phyloP scores from a whole-genome alignment of 768 basidiomycete species.

The Cytidiella melzeri region DNA sequence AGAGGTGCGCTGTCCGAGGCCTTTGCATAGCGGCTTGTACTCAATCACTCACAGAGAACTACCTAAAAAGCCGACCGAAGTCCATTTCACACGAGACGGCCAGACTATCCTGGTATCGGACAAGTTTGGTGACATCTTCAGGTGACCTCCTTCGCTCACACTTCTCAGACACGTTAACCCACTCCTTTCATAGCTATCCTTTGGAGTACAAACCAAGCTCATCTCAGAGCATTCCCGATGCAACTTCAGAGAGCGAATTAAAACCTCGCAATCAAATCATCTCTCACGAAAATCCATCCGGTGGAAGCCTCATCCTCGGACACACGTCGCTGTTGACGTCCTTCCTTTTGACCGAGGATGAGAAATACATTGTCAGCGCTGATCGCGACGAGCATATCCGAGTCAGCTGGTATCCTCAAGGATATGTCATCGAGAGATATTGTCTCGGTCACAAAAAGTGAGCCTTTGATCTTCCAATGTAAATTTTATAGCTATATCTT shows the following conservation, averaged over 20 bases:
- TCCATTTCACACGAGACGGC: constrained; percentile 56
- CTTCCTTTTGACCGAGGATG: constrained; percentile 61
- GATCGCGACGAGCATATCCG: constrained; percentile 96
- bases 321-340: constrained; percentile 83
- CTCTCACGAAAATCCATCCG: constrained; percentile 66
- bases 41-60: constrained; percentile 49
- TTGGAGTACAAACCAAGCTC: constrained; percentile 32
- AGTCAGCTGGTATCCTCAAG: constrained; percentile 83
- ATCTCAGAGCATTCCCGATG: constrained; percentile 8
- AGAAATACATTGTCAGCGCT: constrained; percentile 75
- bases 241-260: background rate
- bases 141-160: constrained; percentile 36
- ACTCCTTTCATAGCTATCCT: constrained; percentile 48
- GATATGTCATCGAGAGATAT: constrained; percentile 80
- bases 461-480: constrained; percentile 18
- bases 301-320: constrained; percentile 70
- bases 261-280: constrained; percentile 27
- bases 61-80: constrained; percentile 73
- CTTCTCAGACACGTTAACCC: background rate
- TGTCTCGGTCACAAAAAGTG: constrained; percentile 83
- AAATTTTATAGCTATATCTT: background rate
- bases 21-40: background rate
- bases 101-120: constrained; percentile 77
- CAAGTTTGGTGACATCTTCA: constrained; percentile 93
- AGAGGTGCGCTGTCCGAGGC: constrained; percentile 41